Base-by-base conservation (phyloP, 1,139 yeast genomes). In the Geotrichum armillariae region DNA sequence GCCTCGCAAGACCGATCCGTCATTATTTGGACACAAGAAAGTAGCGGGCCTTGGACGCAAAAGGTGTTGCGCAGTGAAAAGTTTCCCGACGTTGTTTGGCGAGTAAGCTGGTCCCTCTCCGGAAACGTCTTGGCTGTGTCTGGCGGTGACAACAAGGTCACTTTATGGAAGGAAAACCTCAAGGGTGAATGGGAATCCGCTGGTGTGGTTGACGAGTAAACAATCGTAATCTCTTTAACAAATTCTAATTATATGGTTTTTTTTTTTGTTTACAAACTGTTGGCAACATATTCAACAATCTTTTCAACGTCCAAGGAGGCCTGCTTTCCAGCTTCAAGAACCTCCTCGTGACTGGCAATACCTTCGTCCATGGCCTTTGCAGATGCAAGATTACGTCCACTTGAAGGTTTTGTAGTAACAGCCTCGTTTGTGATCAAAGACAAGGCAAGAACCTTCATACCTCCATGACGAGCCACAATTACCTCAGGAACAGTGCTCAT, bases 401-500 rank as follows among this genome's bases (percentile, higher is more conserved):
- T 79, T 5, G 90, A 84, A 9, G 96, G 93, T 52, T 78, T 77
- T n/a, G 77, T 85, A 20, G 78, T 77, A 8, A 90, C 87, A 34
- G 88, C 91, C 1, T 79, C 82, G 64, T 93, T 93, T 25, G 98
- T 93, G 56, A 93, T 85, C 56, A 93, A 76, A 54, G 95, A 85
- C 49, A 93, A 67, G 0, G 97, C 98, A 55, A 93, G 72, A 3
- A 89, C 95, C 56, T 75, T 76, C 70, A 94, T 68, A 0, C 90
- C 95, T 52, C 84, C 78, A 66, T 93, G 98, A 63, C 96, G 83
- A 2, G 96, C 98, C 12, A 88, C 85, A 57, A 90, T 80, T 1
- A 89, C 95, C 67, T 93, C 99, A 0, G 99, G 97, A 32, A 91
- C 97, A 0, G 98, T 93, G 53, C 96, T 86, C 99, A 93, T 93